phyloP scores from a whole-genome alignment of 2,329 filamentous ascomycete species.

The Metarhizium guizhouense region DNA sequence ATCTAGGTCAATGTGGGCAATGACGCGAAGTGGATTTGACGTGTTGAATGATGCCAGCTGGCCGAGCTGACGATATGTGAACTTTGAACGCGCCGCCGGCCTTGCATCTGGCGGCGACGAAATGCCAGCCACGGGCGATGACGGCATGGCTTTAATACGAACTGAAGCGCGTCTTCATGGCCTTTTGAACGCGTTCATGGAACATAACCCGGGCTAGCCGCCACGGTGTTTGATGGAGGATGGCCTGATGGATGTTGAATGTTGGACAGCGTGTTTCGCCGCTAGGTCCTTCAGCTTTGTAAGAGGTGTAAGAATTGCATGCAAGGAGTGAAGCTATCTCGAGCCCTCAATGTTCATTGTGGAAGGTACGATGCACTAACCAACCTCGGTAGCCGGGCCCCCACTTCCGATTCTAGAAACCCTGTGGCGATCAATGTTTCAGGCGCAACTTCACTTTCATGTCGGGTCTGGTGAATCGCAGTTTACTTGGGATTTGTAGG shows the following conservation, averaged over 20 bases:
- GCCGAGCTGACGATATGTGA: slow-evolving; percentile 75
- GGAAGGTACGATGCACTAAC: no score
- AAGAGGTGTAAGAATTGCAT: no score
- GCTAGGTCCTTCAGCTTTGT: no score
- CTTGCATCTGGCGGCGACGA: slow-evolving; percentile 19
- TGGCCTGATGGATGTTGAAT: no score
- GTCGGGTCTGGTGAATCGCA: no score
- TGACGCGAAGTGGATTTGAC: slow-evolving; percentile 71
- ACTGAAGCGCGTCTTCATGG: background rate
- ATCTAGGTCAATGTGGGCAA: slow-evolving; percentile 91
- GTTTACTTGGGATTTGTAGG: no score
- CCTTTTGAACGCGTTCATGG: background rate
- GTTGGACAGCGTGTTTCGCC: no score
- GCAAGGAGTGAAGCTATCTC: no score
- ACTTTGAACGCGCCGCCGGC: slow-evolving; percentile 49
- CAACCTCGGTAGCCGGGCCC: no score
- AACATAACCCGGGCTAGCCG: background rate
- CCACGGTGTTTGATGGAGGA: background rate
- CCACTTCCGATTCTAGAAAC: no score
- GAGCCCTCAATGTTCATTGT: no score
- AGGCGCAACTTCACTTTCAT: background rate
- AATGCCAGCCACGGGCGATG: slow-evolving; percentile 6
- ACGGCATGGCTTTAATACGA: background rate
- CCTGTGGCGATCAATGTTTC: background rate
- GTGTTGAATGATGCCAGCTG: slow-evolving; percentile 64